Conservation (phyloP, 148 eudicot genomes). For the Chenopodium formosanum region DNA sequence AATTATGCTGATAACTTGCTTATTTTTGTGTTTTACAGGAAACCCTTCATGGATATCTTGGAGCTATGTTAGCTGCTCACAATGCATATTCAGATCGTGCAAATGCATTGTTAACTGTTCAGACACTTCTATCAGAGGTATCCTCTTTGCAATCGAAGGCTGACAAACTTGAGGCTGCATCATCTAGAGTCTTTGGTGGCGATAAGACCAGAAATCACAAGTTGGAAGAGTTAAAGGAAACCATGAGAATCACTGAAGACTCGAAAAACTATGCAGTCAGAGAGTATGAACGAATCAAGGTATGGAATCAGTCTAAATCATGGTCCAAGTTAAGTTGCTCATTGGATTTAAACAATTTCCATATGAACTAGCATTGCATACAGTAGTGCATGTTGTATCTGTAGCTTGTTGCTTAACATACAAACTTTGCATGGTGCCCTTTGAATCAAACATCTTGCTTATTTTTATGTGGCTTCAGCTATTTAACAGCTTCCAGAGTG, state of each 20-base stretch:
- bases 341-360: not conserved
- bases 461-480: not conserved
- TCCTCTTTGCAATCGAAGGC: constrained; percentile 59
- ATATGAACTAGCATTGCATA: not conserved
- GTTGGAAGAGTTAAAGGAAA: constrained; percentile 71
- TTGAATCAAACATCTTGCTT: not conserved
- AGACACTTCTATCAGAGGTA: constrained; percentile 80
- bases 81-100: constrained; percentile 88
- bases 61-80: constrained; percentile 68
- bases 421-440: not conserved
- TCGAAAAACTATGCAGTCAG: constrained; percentile 75
- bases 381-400: constrained; percentile 1
- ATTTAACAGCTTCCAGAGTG: not conserved
- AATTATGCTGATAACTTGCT: constrained; percentile 5
- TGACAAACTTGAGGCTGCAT: constrained; percentile 64
- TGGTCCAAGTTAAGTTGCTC: not conserved
- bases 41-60: constrained; percentile 81
- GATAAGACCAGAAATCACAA: constrained; percentile 65
- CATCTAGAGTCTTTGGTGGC: constrained; percentile 69
- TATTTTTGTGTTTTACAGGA: constrained; percentile 49
- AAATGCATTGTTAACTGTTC: constrained; percentile 89
- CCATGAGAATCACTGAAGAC: constrained; percentile 75
- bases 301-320: constrained; percentile 25
- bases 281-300: constrained; percentile 92
- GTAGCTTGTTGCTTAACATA: constrained; percentile 4